Evolutionary conservation across 805 yeast species (phyloP).

Genomic region (Scheffersomyces spartinae): DNA sequence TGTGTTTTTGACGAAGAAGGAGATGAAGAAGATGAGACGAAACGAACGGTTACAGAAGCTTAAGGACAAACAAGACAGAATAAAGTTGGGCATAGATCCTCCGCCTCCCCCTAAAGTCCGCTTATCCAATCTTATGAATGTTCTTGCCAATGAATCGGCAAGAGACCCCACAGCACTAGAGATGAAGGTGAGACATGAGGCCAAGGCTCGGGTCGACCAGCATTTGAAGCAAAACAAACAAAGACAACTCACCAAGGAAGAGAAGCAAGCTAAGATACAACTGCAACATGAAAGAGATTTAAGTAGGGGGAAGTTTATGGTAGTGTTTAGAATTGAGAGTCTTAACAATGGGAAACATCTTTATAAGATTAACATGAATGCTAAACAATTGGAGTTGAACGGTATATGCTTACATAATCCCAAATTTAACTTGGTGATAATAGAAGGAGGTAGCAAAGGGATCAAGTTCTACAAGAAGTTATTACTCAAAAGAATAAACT

Average conservation of each 20-base stretch:
- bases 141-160: slow-evolving; percentile 74
- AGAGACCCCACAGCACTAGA: slow-evolving; percentile 86
- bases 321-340: slow-evolving; percentile 46
- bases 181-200: slow-evolving; percentile 53
- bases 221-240: slow-evolving; percentile 55
- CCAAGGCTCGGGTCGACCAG: slow-evolving; percentile 41
- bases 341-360: slow-evolving; percentile 55
- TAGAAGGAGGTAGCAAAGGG: slow-evolving; percentile 62
- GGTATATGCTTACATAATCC: slow-evolving; percentile 49
- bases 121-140: slow-evolving; percentile 75
- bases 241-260: slow-evolving; percentile 51
- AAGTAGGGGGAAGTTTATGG: slow-evolving; percentile 36
- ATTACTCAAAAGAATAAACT: slow-evolving; percentile 49
- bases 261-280: slow-evolving; percentile 38
- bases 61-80: slow-evolving; percentile 65
- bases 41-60: slow-evolving; percentile 52
- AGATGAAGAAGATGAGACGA: slow-evolving; percentile 60
- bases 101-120: slow-evolving; percentile 87
- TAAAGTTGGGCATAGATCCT: slow-evolving; percentile 71
- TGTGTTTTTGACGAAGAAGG: slow-evolving; percentile 68
- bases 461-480: slow-evolving; percentile 54
- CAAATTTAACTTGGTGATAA: slow-evolving; percentile 46
- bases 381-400: slow-evolving; percentile 53
- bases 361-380: slow-evolving; percentile 70
- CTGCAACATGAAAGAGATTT: slow-evolving; percentile 38